Percentiles rank a stretch among this genome's conserved stretches.
Conservation (phyloP, 148 eudicot genomes). For the Rheum nobile region DNA sequence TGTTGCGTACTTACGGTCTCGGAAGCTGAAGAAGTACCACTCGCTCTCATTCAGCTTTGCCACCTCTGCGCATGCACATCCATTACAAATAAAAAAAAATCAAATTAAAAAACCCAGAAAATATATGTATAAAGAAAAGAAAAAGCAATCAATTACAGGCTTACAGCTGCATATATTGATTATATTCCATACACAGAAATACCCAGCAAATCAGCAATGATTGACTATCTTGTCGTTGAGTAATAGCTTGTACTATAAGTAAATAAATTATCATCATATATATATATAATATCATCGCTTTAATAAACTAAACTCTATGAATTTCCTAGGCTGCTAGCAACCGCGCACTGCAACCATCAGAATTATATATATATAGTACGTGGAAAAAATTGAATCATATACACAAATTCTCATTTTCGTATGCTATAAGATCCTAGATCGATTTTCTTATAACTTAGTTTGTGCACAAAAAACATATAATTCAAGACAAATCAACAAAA, state of each 20-base stretch:
- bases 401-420: background rate
- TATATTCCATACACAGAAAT: background rate
- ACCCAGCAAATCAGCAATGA: background rate
- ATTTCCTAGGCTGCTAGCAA: no score
- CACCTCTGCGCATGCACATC: conserved; percentile 5
- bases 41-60: conserved; percentile 12
- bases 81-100: no score
- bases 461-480: no score
- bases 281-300: no score
- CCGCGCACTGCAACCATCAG: no score
- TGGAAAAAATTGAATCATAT: background rate
- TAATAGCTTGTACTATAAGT: background rate
- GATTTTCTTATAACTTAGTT: no score
- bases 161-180: background rate
- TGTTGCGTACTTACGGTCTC: conserved; percentile 9
- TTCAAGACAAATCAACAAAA: no score
- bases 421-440: no score
- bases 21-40: conserved; percentile 12
- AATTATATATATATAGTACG: no score
- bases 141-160: background rate
- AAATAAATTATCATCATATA: background rate
- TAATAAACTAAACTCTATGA: background rate
- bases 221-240: background rate
- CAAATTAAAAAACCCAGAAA: no score
- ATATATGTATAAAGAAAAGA: background rate